Evolutionary conservation across 441 rosid genomes (phyloP), one percentile per base, ranked within the genome.

Genomic region (Iberis amara): DNA sequence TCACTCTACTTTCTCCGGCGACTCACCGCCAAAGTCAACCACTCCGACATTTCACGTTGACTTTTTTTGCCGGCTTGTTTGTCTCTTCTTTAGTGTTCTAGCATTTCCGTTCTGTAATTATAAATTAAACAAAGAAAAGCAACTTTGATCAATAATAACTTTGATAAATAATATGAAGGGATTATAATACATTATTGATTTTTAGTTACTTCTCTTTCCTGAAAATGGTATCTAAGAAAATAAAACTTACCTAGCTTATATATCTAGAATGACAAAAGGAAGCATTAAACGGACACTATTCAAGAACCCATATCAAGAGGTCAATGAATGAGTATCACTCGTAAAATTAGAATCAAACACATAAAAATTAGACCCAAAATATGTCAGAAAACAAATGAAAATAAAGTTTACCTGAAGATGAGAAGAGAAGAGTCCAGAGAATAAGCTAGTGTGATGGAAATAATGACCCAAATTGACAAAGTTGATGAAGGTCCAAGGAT

Each of bases 21-120:
- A 52, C 28, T 44, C 36, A 15, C 60, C 24, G 9, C 30, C 15
- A 39, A 44, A 21, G 41, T 44, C 41, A 53, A 4, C 57, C 15
- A 50, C 33, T 40, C 57, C 11, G 53, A 54, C 59, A 67, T 60
- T 8, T 14, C 27, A 6, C 10, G 59, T 56, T 44, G 57, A 59
- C 68, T 59, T 50, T 57, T 44, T 9, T 10, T 7, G 23, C 30
- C 23, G n/a, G 31, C 35, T 56, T 30, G 38, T 42, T 27, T 46
- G 27, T 59, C n/a, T 53, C 45, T 59, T 52, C 7, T 15, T 15
- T 50, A 63, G 18, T 4, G 10, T 26, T 56, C 18, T 39, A 11
- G 11, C 52, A 38, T 15, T 43, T 37, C 31, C 30, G 59, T 44
- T 65, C 64, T 65, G 69, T 57, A 12, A 21, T 21, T 28, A 32